phyloP scores from a whole-genome alignment of 2,329 filamentous ascomycete species.

The Fusarium sp. region DNA sequence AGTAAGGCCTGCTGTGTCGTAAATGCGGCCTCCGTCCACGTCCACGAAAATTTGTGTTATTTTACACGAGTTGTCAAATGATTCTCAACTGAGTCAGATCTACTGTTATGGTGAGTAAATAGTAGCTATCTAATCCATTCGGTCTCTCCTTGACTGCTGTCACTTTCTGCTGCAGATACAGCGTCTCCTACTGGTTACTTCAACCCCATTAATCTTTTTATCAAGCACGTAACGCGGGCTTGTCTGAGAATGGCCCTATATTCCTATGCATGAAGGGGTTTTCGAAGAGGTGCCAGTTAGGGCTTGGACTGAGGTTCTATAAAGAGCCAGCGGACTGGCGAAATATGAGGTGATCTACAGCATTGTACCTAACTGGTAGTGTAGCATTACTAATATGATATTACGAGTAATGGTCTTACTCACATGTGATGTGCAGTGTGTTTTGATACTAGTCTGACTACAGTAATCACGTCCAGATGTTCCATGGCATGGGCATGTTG shows the following conservation, averaged over 20 bases:
- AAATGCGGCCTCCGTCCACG: neutral
- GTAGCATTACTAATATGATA: neutral
- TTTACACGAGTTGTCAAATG: too few relatives aligned
- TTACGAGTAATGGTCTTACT: neutral
- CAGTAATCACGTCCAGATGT: too few relatives aligned
- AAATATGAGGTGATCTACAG: neutral
- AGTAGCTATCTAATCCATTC: rapidly evolving
- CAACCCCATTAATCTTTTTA: too few relatives aligned
- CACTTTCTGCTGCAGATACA: too few relatives aligned
- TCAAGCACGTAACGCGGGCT: conserved; percentile 4
- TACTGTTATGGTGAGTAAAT: too few relatives aligned
- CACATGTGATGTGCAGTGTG: too few relatives aligned
- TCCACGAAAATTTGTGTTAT: too few relatives aligned
- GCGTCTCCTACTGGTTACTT: too few relatives aligned
- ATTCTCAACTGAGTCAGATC: too few relatives aligned
- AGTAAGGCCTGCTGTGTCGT: neutral
- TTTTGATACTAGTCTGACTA: too few relatives aligned
- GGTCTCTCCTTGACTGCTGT: too few relatives aligned
- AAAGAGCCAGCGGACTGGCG: neutral
- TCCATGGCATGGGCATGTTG: too few relatives aligned
- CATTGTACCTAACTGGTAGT: neutral
- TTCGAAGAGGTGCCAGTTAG: neutral
- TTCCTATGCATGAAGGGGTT: conserved; percentile 2
- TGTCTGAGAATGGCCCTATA: conserved; percentile 6
- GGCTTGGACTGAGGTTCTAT: neutral